Evolutionary conservation across 2,329 filamentous ascomycete genomes (phyloP).

Genomic region (Cordyceps sp.): DNA sequence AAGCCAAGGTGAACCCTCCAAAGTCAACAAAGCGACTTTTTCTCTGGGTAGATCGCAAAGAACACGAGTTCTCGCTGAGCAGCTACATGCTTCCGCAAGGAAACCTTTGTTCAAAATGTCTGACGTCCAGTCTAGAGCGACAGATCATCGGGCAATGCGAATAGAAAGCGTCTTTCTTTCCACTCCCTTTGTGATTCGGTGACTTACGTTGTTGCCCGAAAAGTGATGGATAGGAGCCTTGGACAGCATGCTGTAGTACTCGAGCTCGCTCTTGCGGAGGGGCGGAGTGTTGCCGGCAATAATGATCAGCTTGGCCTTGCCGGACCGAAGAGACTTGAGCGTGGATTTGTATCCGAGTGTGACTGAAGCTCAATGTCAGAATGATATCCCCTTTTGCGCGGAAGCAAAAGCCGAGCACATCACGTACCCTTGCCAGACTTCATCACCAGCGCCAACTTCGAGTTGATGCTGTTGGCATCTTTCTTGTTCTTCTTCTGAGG

Average conservation of each 20-base stretch:
- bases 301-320: slow-evolving; percentile 98
- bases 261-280: slow-evolving; percentile 92
- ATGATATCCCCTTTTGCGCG: too few species aligned
- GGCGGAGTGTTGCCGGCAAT: slow-evolving; percentile 89
- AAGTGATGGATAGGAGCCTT: slow-evolving; percentile 98
- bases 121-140: too few species aligned
- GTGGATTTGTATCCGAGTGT: slow-evolving; percentile 25
- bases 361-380: too few species aligned
- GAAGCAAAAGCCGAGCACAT: too few species aligned
- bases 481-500: slow-evolving; percentile 70
- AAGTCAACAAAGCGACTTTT: slow-evolving; percentile 69
- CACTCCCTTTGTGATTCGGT: background rate
- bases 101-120: too few species aligned
- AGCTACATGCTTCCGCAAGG: too few species aligned
- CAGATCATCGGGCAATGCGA: too few species aligned
- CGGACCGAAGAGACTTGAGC: slow-evolving; percentile 77
- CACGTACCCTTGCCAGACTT: slow-evolving; percentile 58
- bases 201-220: slow-evolving; percentile 94
- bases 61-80: slow-evolving; percentile 7
- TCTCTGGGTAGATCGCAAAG: slow-evolving; percentile 60
- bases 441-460: slow-evolving; percentile 45
- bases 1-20: slow-evolving; percentile 64
- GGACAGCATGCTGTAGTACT: slow-evolving; percentile 85
- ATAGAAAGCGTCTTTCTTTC: too few species aligned
- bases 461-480: slow-evolving; percentile 56